A percentile compares a stretch with the other conserved stretches of the same genome.
phyloP scores from a whole-genome alignment of 2,329 filamentous ascomycete species.

The Botrytis fragariae region DNA sequence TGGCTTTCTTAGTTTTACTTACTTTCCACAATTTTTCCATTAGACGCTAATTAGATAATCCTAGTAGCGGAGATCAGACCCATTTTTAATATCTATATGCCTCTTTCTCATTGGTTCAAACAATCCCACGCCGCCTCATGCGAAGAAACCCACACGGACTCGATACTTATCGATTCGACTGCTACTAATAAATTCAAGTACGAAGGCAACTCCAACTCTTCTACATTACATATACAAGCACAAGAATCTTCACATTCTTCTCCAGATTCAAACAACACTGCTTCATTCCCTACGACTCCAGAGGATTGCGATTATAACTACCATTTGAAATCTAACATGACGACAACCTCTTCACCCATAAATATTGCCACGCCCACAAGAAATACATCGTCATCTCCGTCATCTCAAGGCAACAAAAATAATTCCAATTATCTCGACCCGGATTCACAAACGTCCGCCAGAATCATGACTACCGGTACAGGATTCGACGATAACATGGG shows the following conservation, averaged over 20 bases:
- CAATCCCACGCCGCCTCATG: conserved; percentile 17
- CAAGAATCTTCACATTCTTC: conserved; percentile 13
- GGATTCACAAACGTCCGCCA: conserved; percentile 45
- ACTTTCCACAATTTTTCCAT: conserved; percentile 1
- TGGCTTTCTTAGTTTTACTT: not conserved
- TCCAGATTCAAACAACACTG: not conserved
- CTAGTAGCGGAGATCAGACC: not conserved
- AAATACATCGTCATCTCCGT: conserved; percentile 40
- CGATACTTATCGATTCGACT: conserved; percentile 9
- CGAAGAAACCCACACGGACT: conserved; percentile 8
- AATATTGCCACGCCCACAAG: conserved; percentile 38
- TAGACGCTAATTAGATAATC: conserved; percentile 2
- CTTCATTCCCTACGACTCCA: not conserved
- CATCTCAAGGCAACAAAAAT: conserved; percentile 38
- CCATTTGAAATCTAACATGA: conserved; percentile 32
- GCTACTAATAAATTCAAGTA: not conserved
- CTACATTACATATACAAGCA: not conserved
- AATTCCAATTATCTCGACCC: conserved; percentile 31
- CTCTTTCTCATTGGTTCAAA: conserved; percentile 16
- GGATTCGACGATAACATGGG: conserved; percentile 53
- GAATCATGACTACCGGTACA: conserved; percentile 50
- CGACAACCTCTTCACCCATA: conserved; percentile 37
- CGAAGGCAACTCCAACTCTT: conserved; percentile 15
- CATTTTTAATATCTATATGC: not conserved
- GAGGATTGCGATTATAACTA: not conserved